A percentile compares a stretch with the other conserved stretches of the same genome.
Evolutionary conservation across 2,329 filamentous ascomycete genomes (phyloP).

Genomic region (Metarhizium guizhouense): DNA sequence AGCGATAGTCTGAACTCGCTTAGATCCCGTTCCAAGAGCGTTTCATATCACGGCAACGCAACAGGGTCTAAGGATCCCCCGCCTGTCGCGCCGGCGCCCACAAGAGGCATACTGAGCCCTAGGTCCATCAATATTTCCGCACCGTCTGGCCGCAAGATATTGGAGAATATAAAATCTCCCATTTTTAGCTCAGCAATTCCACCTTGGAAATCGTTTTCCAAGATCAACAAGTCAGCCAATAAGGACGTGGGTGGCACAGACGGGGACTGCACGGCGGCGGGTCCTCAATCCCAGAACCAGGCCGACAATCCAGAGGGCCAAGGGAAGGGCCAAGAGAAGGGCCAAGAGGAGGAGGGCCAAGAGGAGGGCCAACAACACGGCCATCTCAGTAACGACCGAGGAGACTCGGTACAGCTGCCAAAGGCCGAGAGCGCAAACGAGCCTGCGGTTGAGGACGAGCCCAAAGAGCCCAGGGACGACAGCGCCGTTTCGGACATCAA

Average conservation of each 20-base stretch:
- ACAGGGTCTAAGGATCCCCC: neutral
- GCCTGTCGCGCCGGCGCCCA: constrained; percentile 1
- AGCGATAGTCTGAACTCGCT: constrained; percentile 1
- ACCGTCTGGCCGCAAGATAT: constrained; percentile 3
- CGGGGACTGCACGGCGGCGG: neutral
- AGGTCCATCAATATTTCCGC: constrained; percentile 7
- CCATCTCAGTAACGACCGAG: neutral
- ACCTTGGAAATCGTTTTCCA: constrained; percentile 2
- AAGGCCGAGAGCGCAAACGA: neutral
- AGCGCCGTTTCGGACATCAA: neutral
- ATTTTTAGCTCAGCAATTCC: neutral
- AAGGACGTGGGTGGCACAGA: neutral
- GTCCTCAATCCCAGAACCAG: neutral
- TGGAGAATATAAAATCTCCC: constrained; percentile 6
- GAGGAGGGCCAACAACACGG: neutral
- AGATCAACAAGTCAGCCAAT: constrained; percentile 2
- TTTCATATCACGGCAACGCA: constrained; percentile 6
- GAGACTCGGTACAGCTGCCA: neutral
- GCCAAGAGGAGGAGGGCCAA: no score
- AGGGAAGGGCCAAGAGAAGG: no score
- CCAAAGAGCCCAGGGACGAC: neutral
- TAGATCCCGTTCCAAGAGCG: constrained; percentile 11
- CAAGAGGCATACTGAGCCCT: constrained; percentile 3
- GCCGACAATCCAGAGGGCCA: neutral
- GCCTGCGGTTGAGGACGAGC: neutral